Evolutionary conservation across 2,329 filamentous ascomycete genomes (phyloP), one percentile per base, ranked within the genome.

Genomic region (Aspergillus jensenii): DNA sequence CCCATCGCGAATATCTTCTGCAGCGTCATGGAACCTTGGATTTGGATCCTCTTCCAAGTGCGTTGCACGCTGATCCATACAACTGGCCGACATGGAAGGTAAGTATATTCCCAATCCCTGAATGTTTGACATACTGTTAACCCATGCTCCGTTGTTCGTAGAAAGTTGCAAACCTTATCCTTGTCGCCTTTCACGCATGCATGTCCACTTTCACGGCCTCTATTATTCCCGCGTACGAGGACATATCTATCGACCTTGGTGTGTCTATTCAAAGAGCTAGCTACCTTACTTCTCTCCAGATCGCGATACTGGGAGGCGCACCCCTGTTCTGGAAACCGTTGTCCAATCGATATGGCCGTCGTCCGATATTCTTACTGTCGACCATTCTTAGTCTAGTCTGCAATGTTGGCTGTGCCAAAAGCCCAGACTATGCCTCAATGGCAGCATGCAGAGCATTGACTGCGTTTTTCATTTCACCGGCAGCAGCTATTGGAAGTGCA

Each of bases 301-400:
- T 84, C 46, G 79, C 78, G 3, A 76, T 85, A 6, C 71, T 84
- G 0, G 82, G 83, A 11, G 79, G 72, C 7, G 79, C 78, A 0
- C 82, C 83, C 0, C 71, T 86, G 1, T 78, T 86, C 64, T 86
- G 83, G 83, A 78, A 79, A 27, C 83, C 83, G 0, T 66, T 86
- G 2, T 80, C 82, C 0, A 78, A 82, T 37, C 74, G 77, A 5
- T 86, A 77, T 58, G 83, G 83, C 3, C 79, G 84, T 6, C 77
- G 82, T 6, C 82, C 82, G 3, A 78, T 85, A 27, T 84, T 83
- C 68, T 72, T 85, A 39, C 66, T 84, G 41, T 84, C 82, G 1
- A 69, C 81, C 14, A 67, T 82, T 6, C 76, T 78, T 54, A 79
- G 80, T 60, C 58, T 80, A 15, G 70, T 80, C 7, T 81, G 80